A percentile compares a stretch with the other conserved stretches of the same genome.
These are phyloP conservation scores for Quercus robur DNA, from an alignment of 306 rosid genomes.

Conservation along the genomic window DNA sequence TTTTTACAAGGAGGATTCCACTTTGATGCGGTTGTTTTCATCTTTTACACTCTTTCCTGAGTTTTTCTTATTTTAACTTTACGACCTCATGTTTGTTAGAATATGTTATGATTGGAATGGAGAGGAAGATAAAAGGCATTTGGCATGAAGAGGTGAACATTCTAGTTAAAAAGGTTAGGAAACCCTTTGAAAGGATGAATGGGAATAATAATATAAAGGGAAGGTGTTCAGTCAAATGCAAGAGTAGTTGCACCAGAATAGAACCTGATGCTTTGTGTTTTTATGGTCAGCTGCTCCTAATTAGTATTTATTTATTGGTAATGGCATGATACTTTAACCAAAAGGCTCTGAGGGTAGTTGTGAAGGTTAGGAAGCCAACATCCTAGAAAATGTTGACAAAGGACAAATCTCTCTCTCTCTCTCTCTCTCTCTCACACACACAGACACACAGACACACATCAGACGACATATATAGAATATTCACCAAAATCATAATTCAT, in stretches of 20 bases:
- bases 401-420: constrained; percentile 9
- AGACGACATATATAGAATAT: constrained; percentile 14
- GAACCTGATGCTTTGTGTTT: constrained; percentile 10
- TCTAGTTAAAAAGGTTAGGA: background rate
- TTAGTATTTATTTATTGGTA: constrained; percentile 3
- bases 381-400: constrained; percentile 17
- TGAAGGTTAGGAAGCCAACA: constrained; percentile 32
- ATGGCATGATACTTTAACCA: constrained; percentile 8
- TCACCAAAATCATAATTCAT: background rate
- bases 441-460: background rate
- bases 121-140: background rate
- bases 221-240: constrained; percentile 24
- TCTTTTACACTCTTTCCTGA: constrained; percentile 1
- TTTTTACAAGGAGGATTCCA: constrained; percentile 13
- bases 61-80: background rate
- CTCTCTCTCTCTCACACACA: background rate
- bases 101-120: constrained; percentile 1
- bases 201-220: constrained; percentile 13
- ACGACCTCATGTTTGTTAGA: background rate
- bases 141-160: constrained; percentile 21
- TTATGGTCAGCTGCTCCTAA: constrained; percentile 6
- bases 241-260: constrained; percentile 37
- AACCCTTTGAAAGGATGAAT: background rate
- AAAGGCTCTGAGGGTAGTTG: constrained; percentile 27
- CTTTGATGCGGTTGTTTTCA: constrained; percentile 15